Evolutionary conservation across 305 asterid species (phyloP).

Genomic region (Solanum hybrid): DNA sequence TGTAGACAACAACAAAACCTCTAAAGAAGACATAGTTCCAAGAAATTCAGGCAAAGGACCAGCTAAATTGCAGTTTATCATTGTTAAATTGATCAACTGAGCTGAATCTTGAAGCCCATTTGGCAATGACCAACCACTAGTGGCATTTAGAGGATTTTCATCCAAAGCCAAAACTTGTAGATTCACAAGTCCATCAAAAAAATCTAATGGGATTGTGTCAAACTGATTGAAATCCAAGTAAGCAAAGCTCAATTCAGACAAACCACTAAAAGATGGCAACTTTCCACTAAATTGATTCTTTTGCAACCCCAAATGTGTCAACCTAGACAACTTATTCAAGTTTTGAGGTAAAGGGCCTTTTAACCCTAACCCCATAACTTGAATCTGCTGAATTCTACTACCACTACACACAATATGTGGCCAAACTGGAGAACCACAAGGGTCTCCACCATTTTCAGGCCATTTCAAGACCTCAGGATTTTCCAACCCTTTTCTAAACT

Average conservation of each 20-base stretch:
- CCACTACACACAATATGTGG: constrained; percentile 50
- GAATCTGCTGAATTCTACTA: constrained; percentile 67
- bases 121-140: constrained; percentile 63
- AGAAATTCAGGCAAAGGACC: constrained; percentile 70
- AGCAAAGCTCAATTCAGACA: constrained; percentile 53
- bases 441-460: constrained; percentile 64
- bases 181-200: constrained; percentile 61
- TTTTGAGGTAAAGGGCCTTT: constrained; percentile 67
- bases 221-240: constrained; percentile 71
- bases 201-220: constrained; percentile 68
- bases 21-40: constrained; percentile 65
- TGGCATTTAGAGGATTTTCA: constrained; percentile 52
- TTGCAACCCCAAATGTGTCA: constrained; percentile 65
- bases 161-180: constrained; percentile 80
- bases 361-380: constrained; percentile 59
- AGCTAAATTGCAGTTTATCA: constrained; percentile 53
- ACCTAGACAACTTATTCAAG: constrained; percentile 47
- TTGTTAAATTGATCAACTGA: constrained; percentile 58
- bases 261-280: constrained; percentile 69
- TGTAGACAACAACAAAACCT: constrained; percentile 48
- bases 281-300: constrained; percentile 55
- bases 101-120: constrained; percentile 46
- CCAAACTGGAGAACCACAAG: constrained; percentile 86
- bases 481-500: constrained; percentile 50
- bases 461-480: constrained; percentile 70